phyloP scores from a whole-genome alignment of 768 basidiomycete species.

The Amanita molliuscula region DNA sequence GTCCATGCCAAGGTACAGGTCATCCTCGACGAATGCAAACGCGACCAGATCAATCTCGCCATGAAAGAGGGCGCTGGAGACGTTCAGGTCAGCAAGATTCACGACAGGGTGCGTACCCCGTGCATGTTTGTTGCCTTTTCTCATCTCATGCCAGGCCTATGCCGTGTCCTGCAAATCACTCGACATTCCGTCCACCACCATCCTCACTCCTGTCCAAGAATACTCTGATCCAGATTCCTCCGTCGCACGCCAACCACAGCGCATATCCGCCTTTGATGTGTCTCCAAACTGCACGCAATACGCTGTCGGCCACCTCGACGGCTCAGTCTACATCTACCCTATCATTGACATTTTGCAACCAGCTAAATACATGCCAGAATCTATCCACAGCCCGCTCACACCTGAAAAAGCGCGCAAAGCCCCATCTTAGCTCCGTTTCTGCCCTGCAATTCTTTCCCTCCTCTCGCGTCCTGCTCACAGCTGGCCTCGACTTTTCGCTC shows the following conservation, averaged over 20 bases:
- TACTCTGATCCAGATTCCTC: slow-evolving; percentile 37
- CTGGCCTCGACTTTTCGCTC: slow-evolving; percentile 58
- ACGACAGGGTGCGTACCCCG: slow-evolving; percentile 19
- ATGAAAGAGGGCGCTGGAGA: slow-evolving; percentile 39
- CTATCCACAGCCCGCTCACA: slow-evolving; percentile 18
- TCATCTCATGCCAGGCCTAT: slow-evolving; percentile 21
- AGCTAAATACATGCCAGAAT: slow-evolving; percentile 10
- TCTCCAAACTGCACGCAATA: slow-evolving; percentile 48
- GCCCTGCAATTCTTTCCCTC: slow-evolving; percentile 61
- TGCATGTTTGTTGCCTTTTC: not conserved
- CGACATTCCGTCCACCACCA: slow-evolving; percentile 32
- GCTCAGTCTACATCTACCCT: slow-evolving; percentile 43
- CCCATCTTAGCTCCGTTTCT: slow-evolving; percentile 46
- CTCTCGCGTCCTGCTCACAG: slow-evolving; percentile 58
- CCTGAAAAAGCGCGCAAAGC: slow-evolving; percentile 21
- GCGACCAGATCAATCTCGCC: slow-evolving; percentile 35
- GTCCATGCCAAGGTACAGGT: slow-evolving; percentile 58
- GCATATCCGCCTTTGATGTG: slow-evolving; percentile 56
- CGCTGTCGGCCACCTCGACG: slow-evolving; percentile 52
- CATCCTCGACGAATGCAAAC: slow-evolving; percentile 40
- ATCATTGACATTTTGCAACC: slow-evolving; percentile 15
- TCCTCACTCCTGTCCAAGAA: slow-evolving; percentile 41
- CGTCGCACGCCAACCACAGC: slow-evolving; percentile 35
- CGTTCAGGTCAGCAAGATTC: slow-evolving; percentile 15
- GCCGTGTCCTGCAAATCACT: slow-evolving; percentile 37